These are phyloP conservation scores for Fusarium compactum DNA, from an alignment of 2,329 filamentous ascomycete species.

Conservation along the genomic window DNA sequence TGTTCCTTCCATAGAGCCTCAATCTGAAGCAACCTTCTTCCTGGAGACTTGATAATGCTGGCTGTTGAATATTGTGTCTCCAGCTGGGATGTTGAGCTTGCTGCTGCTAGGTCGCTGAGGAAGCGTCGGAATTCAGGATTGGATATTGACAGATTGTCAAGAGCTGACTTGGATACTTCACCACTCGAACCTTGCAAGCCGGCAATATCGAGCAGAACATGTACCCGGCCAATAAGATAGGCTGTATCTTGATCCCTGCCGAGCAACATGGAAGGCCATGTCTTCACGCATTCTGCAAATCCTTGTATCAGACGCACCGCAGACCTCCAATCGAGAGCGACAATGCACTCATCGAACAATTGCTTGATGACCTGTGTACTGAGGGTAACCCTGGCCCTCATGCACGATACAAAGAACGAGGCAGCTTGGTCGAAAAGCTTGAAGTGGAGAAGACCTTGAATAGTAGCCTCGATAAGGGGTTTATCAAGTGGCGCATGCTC, in stretches of 20 bases:
- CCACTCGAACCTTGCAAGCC: slow-evolving; percentile 42
- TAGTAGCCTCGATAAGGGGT: slow-evolving; percentile 58
- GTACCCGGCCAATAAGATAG: slow-evolving; percentile 50
- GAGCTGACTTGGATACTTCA: slow-evolving; percentile 17
- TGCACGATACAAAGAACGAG: slow-evolving; percentile 55
- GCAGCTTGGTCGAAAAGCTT: slow-evolving; percentile 59
- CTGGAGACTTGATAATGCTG: slow-evolving; percentile 14
- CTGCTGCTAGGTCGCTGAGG: slow-evolving; percentile 37
- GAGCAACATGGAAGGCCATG: slow-evolving; percentile 46
- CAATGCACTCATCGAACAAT: slow-evolving; percentile 58
- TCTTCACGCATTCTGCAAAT: slow-evolving; percentile 43
- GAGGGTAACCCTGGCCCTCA: slow-evolving; percentile 53
- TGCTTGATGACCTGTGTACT: slow-evolving; percentile 51
- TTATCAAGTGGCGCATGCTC: slow-evolving; percentile 56
- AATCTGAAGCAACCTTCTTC: slow-evolving; percentile 50
- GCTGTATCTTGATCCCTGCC: slow-evolving; percentile 36
- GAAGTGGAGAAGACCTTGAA: slow-evolving; percentile 63
- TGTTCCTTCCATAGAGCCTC: slow-evolving; percentile 53
- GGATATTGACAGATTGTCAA: slow-evolving; percentile 48
- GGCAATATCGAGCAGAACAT: slow-evolving; percentile 54
- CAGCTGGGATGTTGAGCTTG: slow-evolving; percentile 25
- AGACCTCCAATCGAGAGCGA: slow-evolving; percentile 56
- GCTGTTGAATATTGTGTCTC: background rate
- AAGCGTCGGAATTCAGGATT: slow-evolving; percentile 37
- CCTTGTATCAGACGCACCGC: slow-evolving; percentile 50